Base-by-base conservation (phyloP, 768 basidiomycete species). In the Agrocybe chaxingu region DNA sequence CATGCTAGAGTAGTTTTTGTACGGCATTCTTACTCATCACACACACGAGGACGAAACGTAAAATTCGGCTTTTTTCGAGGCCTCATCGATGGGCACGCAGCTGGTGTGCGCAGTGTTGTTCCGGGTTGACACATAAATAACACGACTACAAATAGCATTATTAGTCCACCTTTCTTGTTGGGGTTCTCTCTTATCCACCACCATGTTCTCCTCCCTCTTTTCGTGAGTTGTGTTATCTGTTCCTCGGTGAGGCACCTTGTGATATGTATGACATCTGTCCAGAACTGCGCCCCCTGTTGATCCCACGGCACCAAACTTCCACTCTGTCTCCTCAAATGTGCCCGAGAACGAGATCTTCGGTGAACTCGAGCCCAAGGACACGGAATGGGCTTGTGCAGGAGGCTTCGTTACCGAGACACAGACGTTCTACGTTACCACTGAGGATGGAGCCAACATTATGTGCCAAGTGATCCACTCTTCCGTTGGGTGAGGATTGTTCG, bases 401-500 rank as follows among this genome's bases (percentile, higher is more conserved):
- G 92, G 95, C 1, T 96, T 98, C 66, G 78, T 81, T 19, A 87
- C 93, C 0, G 97, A 98, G 67, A 97, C 96, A 0, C 92, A 97
- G 64, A 77, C 66, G 0, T 98, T 87, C 71, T 99, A 99, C 68
- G 74, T 85, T 40, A 77, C 87, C 58, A 75, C 89, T 7, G 82
- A 84, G 33, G 90, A 95, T 72, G 95, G 93, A 4, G 79, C 79
- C 11, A 77, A 80, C 46, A 53, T 94, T 54, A 85, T 88, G 82
- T 84, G 80, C 62, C 92, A 94, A 69, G 76, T 94, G 47, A 93
- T 95, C 59, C 88, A 94, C 71, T 92, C 91, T 1, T 76, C 87
- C 29, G 79, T 92, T 47, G 95, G 94, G 94, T 94, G 59, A 65
- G 90, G 19, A 35, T 19, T 42, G 5, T 57, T 39, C 50, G 40